phyloP scores from a whole-genome alignment of 2,329 filamentous ascomycete genomes.

The Keithomyces neogunnii region DNA sequence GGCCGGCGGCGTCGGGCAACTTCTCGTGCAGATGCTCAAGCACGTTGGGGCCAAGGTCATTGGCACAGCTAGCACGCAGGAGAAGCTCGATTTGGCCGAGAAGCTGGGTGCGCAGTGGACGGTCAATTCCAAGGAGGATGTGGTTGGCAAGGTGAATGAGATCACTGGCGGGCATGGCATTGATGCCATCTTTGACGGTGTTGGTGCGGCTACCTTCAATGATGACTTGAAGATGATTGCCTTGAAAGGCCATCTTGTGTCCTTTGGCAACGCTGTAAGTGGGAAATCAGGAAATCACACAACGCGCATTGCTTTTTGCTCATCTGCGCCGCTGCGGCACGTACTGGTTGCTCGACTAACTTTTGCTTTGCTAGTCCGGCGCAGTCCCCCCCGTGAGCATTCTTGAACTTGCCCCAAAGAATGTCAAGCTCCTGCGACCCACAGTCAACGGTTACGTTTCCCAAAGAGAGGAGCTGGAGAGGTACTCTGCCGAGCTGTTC shows the following conservation, averaged over 20 bases:
- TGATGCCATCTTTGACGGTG: slow-evolving; percentile 74
- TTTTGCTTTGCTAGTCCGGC: slow-evolving; percentile 39
- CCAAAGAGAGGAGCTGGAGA: slow-evolving; percentile 61
- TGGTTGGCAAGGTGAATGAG: slow-evolving; percentile 52
- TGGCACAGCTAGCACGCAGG: slow-evolving; percentile 64
- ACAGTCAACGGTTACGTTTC: slow-evolving; percentile 62
- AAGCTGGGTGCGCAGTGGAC: slow-evolving; percentile 62
- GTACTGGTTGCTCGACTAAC: background rate
- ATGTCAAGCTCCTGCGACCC: slow-evolving; percentile 68
- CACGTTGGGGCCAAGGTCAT: slow-evolving; percentile 69
- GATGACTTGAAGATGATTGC: slow-evolving; percentile 64
- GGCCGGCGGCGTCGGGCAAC: slow-evolving; percentile 70
- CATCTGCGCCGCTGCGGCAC: background rate
- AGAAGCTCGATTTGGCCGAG: slow-evolving; percentile 64
- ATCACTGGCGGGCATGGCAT: slow-evolving; percentile 67
- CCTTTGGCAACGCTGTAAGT: slow-evolving; percentile 71
- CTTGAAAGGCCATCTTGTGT: slow-evolving; percentile 67
- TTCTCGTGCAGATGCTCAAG: slow-evolving; percentile 67
- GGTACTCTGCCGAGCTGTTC: slow-evolving; percentile 65
- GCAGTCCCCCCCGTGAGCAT: slow-evolving; percentile 60
- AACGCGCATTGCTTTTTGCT: background rate
- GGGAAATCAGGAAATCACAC: too few relatives aligned
- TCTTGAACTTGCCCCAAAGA: slow-evolving; percentile 59
- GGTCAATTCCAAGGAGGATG: slow-evolving; percentile 58
- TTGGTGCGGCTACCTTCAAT: slow-evolving; percentile 81